Conservation (phyloP, 345 rosid genomes). For the Gossypium stocksii region DNA sequence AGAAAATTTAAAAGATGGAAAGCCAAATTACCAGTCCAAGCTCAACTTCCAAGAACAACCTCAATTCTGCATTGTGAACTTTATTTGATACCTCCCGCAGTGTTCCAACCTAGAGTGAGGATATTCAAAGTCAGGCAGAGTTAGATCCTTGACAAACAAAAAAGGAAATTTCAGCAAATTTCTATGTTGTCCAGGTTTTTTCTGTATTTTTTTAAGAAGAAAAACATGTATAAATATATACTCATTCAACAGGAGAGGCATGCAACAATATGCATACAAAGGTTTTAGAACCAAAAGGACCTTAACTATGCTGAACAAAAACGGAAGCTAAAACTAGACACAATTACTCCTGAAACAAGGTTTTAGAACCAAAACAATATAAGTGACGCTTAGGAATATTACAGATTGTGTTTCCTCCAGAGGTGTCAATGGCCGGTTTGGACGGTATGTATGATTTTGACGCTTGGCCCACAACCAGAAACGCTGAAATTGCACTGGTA, state of each 20-base stretch:
- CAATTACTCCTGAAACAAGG: background rate
- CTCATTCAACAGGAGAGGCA: background rate
- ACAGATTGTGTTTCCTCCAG: constrained; percentile 80
- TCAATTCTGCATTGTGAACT: constrained; percentile 55
- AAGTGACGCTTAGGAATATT: constrained; percentile 19
- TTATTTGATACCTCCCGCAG: constrained; percentile 61
- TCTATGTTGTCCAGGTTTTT: background rate
- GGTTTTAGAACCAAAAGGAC: background rate
- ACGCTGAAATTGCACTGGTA: constrained; percentile 78
- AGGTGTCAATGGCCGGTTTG: constrained; percentile 69
- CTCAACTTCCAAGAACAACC: constrained; percentile 70
- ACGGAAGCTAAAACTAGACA: background rate
- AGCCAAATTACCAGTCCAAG: constrained; percentile 47
- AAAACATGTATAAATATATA: background rate
- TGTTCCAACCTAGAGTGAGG: constrained; percentile 54
- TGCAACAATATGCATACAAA: background rate
- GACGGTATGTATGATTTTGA: constrained; percentile 91
- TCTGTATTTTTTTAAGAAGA: background rate
- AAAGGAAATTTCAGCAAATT: background rate
- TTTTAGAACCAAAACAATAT: background rate
- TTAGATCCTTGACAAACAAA: background rate
- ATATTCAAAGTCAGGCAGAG: background rate
- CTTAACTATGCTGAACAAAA: constrained; percentile 1
- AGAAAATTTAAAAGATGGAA: background rate
- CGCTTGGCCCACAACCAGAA: constrained; percentile 99